phyloP scores from a whole-genome alignment of 495 filamentous ascomycete genomes.

The Geopyxis carbonaria region DNA sequence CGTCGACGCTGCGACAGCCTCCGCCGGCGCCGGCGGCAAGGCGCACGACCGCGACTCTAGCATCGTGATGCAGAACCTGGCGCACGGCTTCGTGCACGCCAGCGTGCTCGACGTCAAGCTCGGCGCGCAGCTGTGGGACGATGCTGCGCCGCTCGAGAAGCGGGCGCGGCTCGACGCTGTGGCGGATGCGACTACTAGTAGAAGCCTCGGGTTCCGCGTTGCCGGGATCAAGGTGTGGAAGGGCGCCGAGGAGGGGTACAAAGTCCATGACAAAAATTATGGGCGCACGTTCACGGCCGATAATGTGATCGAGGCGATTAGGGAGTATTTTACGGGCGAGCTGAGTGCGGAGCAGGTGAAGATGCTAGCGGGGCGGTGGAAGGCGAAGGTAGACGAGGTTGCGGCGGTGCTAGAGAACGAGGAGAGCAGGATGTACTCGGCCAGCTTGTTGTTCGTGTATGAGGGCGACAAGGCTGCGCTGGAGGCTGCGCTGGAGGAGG shows the following conservation, averaged over 20 bases:
- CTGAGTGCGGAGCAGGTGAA: conserved; percentile 36
- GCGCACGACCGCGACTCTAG: conserved; percentile 23
- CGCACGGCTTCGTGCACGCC: conserved; percentile 61
- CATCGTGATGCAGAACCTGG: conserved; percentile 75
- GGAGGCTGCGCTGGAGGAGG: conserved; percentile 45
- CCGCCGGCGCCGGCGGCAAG: background rate
- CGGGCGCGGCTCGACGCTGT: conserved; percentile 63
- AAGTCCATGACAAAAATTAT: conserved; percentile 74
- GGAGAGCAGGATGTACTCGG: conserved; percentile 87
- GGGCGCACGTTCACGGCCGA: conserved; percentile 53
- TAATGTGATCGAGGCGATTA: conserved; percentile 60
- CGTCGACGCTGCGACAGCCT: conserved; percentile 6
- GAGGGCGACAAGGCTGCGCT: conserved; percentile 68
- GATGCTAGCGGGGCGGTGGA: conserved; percentile 44
- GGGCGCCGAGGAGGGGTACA: conserved; percentile 45
- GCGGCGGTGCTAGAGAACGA: conserved; percentile 48
- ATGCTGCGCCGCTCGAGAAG: conserved; percentile 63
- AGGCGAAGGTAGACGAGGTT: conserved; percentile 47
- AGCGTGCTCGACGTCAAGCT: conserved; percentile 95
- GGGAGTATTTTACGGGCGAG: conserved; percentile 50
- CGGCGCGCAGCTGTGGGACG: conserved; percentile 69
- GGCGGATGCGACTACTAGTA: conserved; percentile 59
- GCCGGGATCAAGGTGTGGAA: conserved; percentile 90
- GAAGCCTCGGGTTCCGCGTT: conserved; percentile 66
- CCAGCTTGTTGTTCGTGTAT: conserved; percentile 78